Conservation (phyloP, 75 land plant genomes). For the Pinus albicaulis region DNA sequence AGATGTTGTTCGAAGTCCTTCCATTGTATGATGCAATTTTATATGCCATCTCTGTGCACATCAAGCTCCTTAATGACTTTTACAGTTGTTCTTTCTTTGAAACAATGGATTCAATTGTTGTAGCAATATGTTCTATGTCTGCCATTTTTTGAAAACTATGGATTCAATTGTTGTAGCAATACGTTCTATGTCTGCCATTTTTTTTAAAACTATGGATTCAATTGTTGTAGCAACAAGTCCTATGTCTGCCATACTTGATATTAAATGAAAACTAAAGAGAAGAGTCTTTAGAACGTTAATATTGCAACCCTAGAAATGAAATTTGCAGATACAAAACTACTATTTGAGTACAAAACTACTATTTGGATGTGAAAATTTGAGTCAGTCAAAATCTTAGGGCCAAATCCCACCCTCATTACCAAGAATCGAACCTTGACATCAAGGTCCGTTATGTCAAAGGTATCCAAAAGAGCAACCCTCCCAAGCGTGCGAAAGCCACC, state of each 20-base stretch:
- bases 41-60: conserved; percentile 11
- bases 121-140: conserved; percentile 1
- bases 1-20: conserved; percentile 34
- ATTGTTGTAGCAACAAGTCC: conserved; percentile 5
- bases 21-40: conserved; percentile 23
- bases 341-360: no score
- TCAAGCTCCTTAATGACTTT: conserved; percentile 35
- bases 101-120: conserved; percentile 13
- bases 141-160: conserved; percentile 17
- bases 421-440: no score
- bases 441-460: no score
- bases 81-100: conserved; percentile 32
- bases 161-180: conserved; percentile 13
- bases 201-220: conserved; percentile 18
- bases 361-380: no score
- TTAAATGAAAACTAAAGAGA: no score
- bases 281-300: no score
- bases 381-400: no score
- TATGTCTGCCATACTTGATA: background rate
- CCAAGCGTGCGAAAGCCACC: no score
- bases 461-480: no score
- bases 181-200: conserved; percentile 9
- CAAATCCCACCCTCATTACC: no score
- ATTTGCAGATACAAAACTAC: no score
- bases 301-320: no score